These are phyloP conservation scores for Sarocladium oryzae DNA, from an alignment of 2,329 filamentous ascomycete species.

Conservation along the genomic window DNA sequence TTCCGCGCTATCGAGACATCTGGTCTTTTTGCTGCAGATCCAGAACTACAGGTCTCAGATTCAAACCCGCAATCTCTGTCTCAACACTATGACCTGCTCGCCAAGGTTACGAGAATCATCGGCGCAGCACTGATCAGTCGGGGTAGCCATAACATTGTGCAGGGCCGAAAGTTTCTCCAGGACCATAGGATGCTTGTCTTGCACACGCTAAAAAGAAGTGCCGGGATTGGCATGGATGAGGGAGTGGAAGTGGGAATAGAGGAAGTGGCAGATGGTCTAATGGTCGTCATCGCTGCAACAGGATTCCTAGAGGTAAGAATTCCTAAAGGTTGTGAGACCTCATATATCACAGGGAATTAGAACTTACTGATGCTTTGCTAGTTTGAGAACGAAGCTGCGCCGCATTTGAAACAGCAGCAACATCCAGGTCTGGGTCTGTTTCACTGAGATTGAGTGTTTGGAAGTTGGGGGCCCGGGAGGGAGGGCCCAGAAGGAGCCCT, in stretches of 20 bases:
- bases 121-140: slow-evolving; percentile 74
- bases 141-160: slow-evolving; percentile 74
- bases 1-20: slow-evolving; percentile 77
- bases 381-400: slow-evolving; percentile 34
- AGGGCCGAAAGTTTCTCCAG: slow-evolving; percentile 71
- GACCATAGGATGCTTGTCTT: slow-evolving; percentile 81
- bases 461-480: background rate
- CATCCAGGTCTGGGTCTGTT: slow-evolving; percentile 31
- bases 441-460: slow-evolving; percentile 23
- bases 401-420: slow-evolving; percentile 24
- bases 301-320: slow-evolving; percentile 82
- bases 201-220: slow-evolving; percentile 83
- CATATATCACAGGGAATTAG: too few species aligned
- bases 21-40: slow-evolving; percentile 81
- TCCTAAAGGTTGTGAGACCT: too few species aligned
- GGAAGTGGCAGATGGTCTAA: slow-evolving; percentile 78
- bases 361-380: slow-evolving; percentile 14
- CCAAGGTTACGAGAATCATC: slow-evolving; percentile 74
- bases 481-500: background rate
- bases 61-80: slow-evolving; percentile 64
- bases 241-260: slow-evolving; percentile 34
- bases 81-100: slow-evolving; percentile 78
- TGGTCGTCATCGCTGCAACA: slow-evolving; percentile 75
- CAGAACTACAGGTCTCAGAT: slow-evolving; percentile 79
- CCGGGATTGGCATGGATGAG: slow-evolving; percentile 57